A percentile compares a stretch with the other conserved stretches of the same genome.
phyloP scores from a whole-genome alignment of 2,329 filamentous ascomycete genomes.

The Ophiocordyceps camponoti-leonardi region DNA sequence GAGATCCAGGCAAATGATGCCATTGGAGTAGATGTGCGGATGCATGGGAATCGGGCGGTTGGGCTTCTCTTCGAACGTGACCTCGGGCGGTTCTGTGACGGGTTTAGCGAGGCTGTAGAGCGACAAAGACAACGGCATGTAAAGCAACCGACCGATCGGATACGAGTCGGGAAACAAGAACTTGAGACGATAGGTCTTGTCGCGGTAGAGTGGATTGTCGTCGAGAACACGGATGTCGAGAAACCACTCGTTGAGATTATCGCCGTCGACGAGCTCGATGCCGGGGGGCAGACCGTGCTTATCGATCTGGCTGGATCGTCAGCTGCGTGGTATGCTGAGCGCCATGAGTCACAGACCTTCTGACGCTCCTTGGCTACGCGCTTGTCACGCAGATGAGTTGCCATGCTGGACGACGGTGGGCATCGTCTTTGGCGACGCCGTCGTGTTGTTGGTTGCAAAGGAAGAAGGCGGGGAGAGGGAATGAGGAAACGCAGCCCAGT shows the following conservation, averaged over 20 bases:
- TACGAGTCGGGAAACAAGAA: slow-evolving; percentile 75
- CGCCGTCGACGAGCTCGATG: slow-evolving; percentile 69
- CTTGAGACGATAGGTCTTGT: slow-evolving; percentile 67
- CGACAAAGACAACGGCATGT: neutral
- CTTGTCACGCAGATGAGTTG: slow-evolving; percentile 10
- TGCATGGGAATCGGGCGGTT: slow-evolving; percentile 72
- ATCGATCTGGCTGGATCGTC: slow-evolving; percentile 25
- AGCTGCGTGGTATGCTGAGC: neutral
- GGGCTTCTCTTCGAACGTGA: slow-evolving; percentile 58
- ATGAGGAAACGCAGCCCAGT: neutral
- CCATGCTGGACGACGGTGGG: slow-evolving; percentile 5
- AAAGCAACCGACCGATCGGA: slow-evolving; percentile 57
- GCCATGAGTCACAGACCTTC: slow-evolving; percentile 6
- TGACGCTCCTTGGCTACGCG: slow-evolving; percentile 13
- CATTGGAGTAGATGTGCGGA: slow-evolving; percentile 95
- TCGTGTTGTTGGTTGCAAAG: neutral
- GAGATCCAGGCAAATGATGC: slow-evolving; percentile 93
- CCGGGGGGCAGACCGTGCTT: slow-evolving; percentile 41
- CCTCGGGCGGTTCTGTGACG: slow-evolving; percentile 71
- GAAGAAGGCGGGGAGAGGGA: neutral
- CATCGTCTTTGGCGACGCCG: slow-evolving; percentile 1
- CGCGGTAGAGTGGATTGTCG: slow-evolving; percentile 70
- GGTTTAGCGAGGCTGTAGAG: neutral
- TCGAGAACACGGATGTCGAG: slow-evolving; percentile 88
- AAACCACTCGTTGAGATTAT: slow-evolving; percentile 60